A percentile compares a stretch with the other conserved stretches of the same genome.
phyloP scores from a whole-genome alignment of 139 green algal species.

The Monoraphidium neglectum region DNA sequence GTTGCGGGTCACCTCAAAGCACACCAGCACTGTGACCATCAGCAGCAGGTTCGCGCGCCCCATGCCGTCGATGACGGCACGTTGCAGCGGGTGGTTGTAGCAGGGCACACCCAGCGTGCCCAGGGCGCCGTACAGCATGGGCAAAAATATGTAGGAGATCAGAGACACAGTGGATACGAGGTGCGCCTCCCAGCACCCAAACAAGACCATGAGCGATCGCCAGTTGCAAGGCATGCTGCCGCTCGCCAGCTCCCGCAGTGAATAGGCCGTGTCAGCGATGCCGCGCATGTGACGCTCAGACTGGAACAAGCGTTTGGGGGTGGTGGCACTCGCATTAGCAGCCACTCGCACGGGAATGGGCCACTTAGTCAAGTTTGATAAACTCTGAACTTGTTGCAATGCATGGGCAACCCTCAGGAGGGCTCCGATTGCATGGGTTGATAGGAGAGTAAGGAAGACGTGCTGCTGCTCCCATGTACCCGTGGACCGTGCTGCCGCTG shows the following conservation, averaged over 20 bases:
- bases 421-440: too few relatives aligned
- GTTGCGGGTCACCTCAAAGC: conserved; percentile 27
- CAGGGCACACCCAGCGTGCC: background rate
- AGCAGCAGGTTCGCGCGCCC: conserved; percentile 38
- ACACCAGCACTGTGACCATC: conserved; percentile 18
- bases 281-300: conserved; percentile 47
- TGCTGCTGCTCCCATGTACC: too few relatives aligned
- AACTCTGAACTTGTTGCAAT: too few relatives aligned
- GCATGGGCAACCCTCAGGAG: too few relatives aligned
- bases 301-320: conserved; percentile 20
- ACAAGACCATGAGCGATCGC: conserved; percentile 18
- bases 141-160: conserved; percentile 32
- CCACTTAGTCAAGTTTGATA: too few relatives aligned
- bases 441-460: too few relatives aligned
- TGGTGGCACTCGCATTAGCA: too few relatives aligned
- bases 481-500: too few relatives aligned
- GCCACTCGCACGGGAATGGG: too few relatives aligned
- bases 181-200: conserved; percentile 32
- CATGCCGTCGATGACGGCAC: conserved; percentile 22
- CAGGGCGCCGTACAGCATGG: conserved; percentile 31
- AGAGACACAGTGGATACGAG: conserved; percentile 37
- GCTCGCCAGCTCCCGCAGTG: conserved; percentile 15
- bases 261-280: conserved; percentile 42
- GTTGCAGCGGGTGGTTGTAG: background rate
- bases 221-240: background rate